Conservation (phyloP, 345 rosid genomes). For the Anacardium occidentale region DNA sequence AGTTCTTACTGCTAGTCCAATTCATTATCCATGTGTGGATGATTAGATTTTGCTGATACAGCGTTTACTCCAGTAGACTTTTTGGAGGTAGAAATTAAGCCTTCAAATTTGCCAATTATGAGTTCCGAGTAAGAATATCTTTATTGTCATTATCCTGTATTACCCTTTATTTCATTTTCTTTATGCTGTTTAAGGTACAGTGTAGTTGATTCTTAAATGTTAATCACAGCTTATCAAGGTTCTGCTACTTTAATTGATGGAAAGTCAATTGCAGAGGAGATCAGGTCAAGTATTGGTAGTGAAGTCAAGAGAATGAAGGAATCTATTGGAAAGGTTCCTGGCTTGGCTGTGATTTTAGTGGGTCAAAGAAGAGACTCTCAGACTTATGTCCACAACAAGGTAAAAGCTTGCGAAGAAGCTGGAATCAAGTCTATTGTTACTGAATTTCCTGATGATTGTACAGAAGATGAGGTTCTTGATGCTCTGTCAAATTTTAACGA, state of each 20-base stretch:
- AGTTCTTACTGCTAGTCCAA: no score
- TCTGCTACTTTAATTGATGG: constrained; percentile 65
- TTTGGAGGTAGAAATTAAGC: no score
- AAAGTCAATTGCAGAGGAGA: constrained; percentile 71
- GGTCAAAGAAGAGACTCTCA: constrained; percentile 82
- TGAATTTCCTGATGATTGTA: constrained; percentile 55
- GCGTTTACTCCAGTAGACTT: no score
- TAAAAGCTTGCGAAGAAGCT: constrained; percentile 76
- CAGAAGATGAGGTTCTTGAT: constrained; percentile 51
- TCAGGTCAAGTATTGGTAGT: constrained; percentile 50
- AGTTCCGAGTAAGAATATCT: no score
- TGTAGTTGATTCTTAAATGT: constrained; percentile 22
- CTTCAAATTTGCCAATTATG: no score
- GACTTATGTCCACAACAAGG: constrained; percentile 80
- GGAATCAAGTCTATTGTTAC: constrained; percentile 73
- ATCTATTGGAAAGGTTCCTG: constrained; percentile 65
- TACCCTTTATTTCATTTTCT: background rate
- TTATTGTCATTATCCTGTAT: background rate
- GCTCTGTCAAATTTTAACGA: constrained; percentile 49
- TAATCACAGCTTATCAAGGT: constrained; percentile 40
- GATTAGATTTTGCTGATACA: no score
- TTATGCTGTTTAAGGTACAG: background rate
- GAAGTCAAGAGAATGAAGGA: constrained; percentile 78
- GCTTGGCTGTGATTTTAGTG: constrained; percentile 79
- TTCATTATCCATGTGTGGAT: no score